Conservation (phyloP, 257 asterid genomes). For the Cordia subcordata region DNA sequence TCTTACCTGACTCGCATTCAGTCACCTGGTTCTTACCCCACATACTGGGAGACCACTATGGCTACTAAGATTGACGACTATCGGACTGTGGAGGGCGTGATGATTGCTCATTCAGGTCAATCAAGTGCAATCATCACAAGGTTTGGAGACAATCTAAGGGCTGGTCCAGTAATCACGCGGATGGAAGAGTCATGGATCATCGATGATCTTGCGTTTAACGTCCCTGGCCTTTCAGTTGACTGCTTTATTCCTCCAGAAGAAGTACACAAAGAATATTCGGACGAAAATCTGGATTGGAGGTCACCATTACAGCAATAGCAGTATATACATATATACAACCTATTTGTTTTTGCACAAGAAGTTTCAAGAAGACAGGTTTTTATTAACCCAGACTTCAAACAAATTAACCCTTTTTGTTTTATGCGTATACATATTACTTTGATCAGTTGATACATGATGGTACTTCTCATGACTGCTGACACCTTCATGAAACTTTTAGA, state of each 20-base stretch:
- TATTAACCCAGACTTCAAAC: background rate
- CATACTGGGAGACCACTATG: conserved; percentile 80
- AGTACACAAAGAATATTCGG: conserved; percentile 38
- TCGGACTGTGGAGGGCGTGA: conserved; percentile 56
- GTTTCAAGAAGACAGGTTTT: conserved; percentile 1
- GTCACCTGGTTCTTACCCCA: conserved; percentile 63
- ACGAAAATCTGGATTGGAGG: conserved; percentile 47
- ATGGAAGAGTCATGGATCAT: conserved; percentile 77
- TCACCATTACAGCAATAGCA: conserved; percentile 39
- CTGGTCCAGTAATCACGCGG: conserved; percentile 52
- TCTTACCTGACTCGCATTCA: conserved; percentile 76
- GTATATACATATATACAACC: background rate
- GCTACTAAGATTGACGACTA: conserved; percentile 66
- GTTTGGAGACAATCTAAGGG: conserved; percentile 59
- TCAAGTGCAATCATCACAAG: conserved; percentile 60
- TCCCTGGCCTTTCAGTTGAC: conserved; percentile 65
- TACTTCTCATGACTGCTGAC: too few species aligned
- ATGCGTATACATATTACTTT: background rate
- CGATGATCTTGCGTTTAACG: conserved; percentile 70
- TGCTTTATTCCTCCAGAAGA: conserved; percentile 76
- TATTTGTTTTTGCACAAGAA: background rate
- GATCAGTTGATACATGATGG: background rate
- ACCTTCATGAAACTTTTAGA: too few species aligned
- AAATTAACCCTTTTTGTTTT: background rate
- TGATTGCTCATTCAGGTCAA: conserved; percentile 74